Evolutionary conservation across 2,329 filamentous ascomycete genomes (phyloP).

Genomic region (Trichoderma lentiforme): DNA sequence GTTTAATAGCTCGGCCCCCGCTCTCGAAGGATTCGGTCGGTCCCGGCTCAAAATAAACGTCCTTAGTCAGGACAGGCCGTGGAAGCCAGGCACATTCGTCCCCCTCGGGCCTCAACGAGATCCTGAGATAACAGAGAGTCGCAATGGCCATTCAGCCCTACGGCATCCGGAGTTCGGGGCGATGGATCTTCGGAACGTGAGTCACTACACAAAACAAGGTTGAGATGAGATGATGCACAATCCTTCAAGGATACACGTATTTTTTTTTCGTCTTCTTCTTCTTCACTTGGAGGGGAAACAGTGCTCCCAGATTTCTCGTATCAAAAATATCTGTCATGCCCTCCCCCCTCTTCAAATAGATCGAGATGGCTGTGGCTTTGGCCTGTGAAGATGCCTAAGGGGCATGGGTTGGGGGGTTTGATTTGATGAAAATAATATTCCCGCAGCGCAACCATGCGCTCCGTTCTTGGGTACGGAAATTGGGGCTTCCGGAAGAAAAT

Average conservation of each 20-base stretch:
- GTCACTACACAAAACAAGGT: neutral
- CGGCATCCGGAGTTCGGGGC: neutral
- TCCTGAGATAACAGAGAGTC: neutral
- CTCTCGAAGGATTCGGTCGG: neutral
- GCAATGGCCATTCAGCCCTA: slow-evolving; percentile 1
- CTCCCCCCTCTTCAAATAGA: neutral
- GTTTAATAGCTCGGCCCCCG: neutral
- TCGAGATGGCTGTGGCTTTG: neutral
- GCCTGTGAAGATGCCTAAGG: neutral
- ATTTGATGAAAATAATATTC: slow-evolving; percentile 13
- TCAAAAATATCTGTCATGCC: neutral
- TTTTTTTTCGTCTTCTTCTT: too few relatives aligned
- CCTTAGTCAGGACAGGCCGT: neutral
- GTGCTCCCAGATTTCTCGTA: neutral
- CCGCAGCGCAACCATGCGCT: neutral
- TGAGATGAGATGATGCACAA: neutral
- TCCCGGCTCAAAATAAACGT: neutral
- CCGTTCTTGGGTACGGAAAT: neutral
- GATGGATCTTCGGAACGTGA: neutral
- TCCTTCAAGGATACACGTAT: neutral
- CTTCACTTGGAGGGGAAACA: neutral
- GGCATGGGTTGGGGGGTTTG: neutral
- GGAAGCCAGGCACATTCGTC: neutral
- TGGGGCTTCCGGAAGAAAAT: neutral
- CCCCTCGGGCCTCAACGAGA: neutral